Evolutionary conservation across 352 stramenopile genomes (phyloP).

Genomic region (Phytopythium aichiense): DNA sequence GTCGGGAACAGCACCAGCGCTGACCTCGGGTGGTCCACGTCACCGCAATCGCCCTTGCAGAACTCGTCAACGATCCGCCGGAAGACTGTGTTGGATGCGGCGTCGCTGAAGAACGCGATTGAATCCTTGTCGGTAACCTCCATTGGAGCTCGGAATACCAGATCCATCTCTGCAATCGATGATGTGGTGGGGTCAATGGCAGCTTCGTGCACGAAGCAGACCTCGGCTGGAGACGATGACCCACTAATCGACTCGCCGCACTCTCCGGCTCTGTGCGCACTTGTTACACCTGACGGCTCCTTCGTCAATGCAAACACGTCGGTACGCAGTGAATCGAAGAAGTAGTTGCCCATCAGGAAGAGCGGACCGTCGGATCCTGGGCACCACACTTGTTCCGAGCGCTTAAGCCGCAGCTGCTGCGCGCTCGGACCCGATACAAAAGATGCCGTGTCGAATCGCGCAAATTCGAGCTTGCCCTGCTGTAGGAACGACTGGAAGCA

Average conservation of each 20-base stretch:
- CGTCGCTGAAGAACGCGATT: constrained; percentile 25
- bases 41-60: not conserved
- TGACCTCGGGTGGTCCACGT: constrained; percentile 11
- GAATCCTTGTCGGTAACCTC: not conserved
- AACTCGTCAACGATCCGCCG: constrained; percentile 27
- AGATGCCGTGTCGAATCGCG: constrained; percentile 52
- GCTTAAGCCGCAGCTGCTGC: constrained; percentile 31
- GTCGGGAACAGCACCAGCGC: constrained; percentile 67
- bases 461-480: constrained; percentile 55
- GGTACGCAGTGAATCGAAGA: constrained; percentile 68
- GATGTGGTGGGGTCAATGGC: constrained; percentile 35
- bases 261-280: not conserved
- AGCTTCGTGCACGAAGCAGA: constrained; percentile 30
- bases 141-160: constrained; percentile 24
- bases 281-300: not conserved
- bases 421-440: constrained; percentile 24
- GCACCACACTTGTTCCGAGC: constrained; percentile 23
- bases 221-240: not conserved
- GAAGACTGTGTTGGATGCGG: constrained; percentile 35
- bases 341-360: constrained; percentile 83
- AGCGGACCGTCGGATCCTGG: constrained; percentile 49
- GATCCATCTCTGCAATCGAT: constrained; percentile 48
- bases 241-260: not conserved
- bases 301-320: constrained; percentile 53
- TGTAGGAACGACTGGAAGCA: constrained; percentile 53